Evolutionary conservation across 768 basidiomycete species (phyloP).

Genomic region (Russula sp.): DNA sequence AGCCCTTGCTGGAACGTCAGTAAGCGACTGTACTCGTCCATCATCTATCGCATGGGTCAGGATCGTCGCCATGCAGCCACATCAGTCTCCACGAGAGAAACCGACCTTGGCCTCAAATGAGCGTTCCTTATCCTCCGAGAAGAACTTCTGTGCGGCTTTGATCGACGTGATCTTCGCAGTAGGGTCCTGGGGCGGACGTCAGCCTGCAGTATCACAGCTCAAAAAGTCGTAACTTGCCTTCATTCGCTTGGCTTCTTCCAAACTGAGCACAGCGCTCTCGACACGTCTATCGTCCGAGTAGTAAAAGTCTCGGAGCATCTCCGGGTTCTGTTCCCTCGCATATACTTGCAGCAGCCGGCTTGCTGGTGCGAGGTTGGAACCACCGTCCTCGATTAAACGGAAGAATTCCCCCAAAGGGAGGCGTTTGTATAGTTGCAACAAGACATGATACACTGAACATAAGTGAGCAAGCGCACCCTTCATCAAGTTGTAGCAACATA

Average conservation of each 20-base stretch:
- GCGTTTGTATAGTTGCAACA: constrained; percentile 79
- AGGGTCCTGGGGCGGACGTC: constrained; percentile 52
- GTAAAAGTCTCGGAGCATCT: constrained; percentile 93
- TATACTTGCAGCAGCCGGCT: constrained; percentile 82
- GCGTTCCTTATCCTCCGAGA: constrained; percentile 91
- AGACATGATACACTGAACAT: constrained; percentile 79
- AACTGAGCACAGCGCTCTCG: constrained; percentile 83
- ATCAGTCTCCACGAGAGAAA: background rate
- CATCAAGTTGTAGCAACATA: constrained; percentile 31
- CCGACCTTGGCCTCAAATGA: constrained; percentile 84
- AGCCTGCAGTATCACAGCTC: background rate
- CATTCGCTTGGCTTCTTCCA: constrained; percentile 74
- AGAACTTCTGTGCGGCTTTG: constrained; percentile 84
- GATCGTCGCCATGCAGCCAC: background rate
- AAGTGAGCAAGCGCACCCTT: background rate
- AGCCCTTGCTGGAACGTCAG: constrained; percentile 78
- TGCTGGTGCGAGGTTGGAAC: constrained; percentile 65
- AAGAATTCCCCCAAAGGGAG: constrained; percentile 90
- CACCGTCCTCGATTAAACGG: constrained; percentile 88
- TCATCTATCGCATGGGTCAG: constrained; percentile 55
- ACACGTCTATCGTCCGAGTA: constrained; percentile 95
- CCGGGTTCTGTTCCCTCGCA: constrained; percentile 82
- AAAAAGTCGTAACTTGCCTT: constrained; percentile 38
- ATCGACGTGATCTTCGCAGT: constrained; percentile 63
- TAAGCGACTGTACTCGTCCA: constrained; percentile 79